Percentiles rank a stretch among this genome's conserved stretches.
phyloP scores from a whole-genome alignment of 495 filamentous ascomycete species.

The Tirmania nivea region DNA sequence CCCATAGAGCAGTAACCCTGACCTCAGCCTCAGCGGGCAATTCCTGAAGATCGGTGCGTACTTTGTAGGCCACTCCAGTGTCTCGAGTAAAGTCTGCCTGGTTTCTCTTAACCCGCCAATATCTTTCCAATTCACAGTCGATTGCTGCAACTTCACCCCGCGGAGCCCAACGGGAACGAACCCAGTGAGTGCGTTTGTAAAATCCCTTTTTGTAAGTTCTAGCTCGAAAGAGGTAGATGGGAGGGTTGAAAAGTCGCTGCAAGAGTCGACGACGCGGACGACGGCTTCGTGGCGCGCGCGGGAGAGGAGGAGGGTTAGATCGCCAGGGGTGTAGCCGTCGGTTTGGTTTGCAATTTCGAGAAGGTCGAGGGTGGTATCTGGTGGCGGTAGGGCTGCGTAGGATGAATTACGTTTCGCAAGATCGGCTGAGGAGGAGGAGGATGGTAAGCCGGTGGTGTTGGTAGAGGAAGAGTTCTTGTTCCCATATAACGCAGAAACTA shows the following conservation, averaged over 20 bases:
- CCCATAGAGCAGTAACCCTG: conserved; percentile 78
- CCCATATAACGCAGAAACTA: conserved; percentile 23
- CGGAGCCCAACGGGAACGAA: conserved; percentile 88
- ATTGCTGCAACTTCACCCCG: conserved; percentile 78
- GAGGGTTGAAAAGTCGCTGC: conserved; percentile 1
- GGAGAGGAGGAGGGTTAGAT: conserved; percentile 64
- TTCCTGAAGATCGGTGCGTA: conserved; percentile 95
- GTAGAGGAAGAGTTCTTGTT: not conserved
- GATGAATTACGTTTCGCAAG: conserved; percentile 18
- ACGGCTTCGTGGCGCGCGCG: conserved; percentile 80
- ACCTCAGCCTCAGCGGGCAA: conserved; percentile 78
- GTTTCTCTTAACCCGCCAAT: conserved; percentile 79
- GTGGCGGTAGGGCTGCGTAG: conserved; percentile 29
- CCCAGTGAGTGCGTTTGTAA: conserved; percentile 60
- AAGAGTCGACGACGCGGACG: conserved; percentile 41
- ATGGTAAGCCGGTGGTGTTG: not conserved
- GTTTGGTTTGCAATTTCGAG: conserved; percentile 81
- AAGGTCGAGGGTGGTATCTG: conserved; percentile 56
- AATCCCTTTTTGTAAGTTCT: conserved; percentile 46
- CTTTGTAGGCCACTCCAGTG: conserved; percentile 87
- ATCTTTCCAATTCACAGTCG: conserved; percentile 66
- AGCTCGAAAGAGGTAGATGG: conserved; percentile 21
- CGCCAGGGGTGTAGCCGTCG: conserved; percentile 94
- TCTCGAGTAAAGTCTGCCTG: conserved; percentile 71
- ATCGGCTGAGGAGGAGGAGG: conserved; percentile 7